Conservation (phyloP, 495 filamentous ascomycete species). For the Xylaria longipes region DNA sequence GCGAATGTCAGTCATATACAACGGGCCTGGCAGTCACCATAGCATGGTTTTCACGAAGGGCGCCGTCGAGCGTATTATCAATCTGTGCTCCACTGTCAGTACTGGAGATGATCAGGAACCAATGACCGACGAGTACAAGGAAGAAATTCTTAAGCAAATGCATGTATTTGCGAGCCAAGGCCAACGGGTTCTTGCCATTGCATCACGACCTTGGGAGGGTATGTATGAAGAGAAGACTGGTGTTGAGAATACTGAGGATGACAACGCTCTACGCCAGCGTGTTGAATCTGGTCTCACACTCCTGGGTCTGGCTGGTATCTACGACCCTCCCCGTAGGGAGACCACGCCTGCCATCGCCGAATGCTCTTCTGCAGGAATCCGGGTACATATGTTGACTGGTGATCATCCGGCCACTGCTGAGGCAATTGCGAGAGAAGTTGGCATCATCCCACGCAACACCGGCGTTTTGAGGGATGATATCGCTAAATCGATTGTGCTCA, state of each 20-base stretch:
- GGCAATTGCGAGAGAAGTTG: constrained; percentile 77
- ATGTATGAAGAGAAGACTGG: constrained; percentile 34
- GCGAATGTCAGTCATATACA: constrained; percentile 81
- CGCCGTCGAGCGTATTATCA: constrained; percentile 79
- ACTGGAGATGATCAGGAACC: constrained; percentile 55
- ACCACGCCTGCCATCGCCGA: constrained; percentile 68
- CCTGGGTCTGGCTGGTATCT: constrained; percentile 75
- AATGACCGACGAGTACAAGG: constrained; percentile 65
- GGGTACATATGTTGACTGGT: constrained; percentile 82
- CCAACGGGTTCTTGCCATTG: constrained; percentile 81
- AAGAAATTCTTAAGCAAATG: constrained; percentile 69
- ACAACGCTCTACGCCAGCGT: constrained; percentile 48
- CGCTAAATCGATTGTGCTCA: constrained; percentile 63
- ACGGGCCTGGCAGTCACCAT: constrained; percentile 38
- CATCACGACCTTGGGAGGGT: constrained; percentile 57
- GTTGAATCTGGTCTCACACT: constrained; percentile 66
- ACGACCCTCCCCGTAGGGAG: constrained; percentile 75
- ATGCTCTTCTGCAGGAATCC: constrained; percentile 73
- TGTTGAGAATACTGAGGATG: constrained; percentile 26
- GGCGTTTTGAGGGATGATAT: constrained; percentile 58
- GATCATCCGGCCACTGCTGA: constrained; percentile 78
- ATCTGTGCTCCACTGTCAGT: constrained; percentile 69
- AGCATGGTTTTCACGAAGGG: constrained; percentile 78
- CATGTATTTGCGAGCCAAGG: constrained; percentile 72
- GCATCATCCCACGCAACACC: constrained; percentile 70